Evolutionary conservation across 129 eudicot species (phyloP).

Genomic region (Lactuca saligna): DNA sequence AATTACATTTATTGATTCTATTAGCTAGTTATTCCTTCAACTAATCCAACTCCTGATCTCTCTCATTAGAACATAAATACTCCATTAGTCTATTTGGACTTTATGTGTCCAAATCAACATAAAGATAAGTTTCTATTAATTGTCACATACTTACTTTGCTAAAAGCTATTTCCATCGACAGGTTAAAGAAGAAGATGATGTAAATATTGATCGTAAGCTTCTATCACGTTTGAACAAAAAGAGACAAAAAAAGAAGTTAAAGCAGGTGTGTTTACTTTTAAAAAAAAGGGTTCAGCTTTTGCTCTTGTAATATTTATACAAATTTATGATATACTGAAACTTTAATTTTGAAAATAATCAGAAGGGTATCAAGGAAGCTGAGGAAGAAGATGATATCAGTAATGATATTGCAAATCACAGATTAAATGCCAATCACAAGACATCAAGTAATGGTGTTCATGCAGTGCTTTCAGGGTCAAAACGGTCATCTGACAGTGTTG

Average conservation of each 20-base stretch:
- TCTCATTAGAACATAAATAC: too few species aligned
- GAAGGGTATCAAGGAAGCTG: constrained; percentile 44
- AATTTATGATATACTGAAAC: not conserved
- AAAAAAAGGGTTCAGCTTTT: not conserved
- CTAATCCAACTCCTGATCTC: too few species aligned
- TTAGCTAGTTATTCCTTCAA: too few species aligned
- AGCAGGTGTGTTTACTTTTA: constrained; percentile 48
- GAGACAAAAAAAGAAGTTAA: constrained; percentile 60
- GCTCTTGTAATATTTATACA: not conserved
- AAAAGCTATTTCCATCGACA: constrained; percentile 29
- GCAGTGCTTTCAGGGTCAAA: constrained; percentile 40
- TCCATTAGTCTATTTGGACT: too few species aligned
- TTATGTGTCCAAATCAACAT: too few species aligned
- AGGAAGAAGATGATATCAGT: constrained; percentile 31
- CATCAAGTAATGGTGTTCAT: constrained; percentile 30
- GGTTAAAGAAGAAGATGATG: constrained; percentile 98
- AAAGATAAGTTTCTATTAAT: too few species aligned
- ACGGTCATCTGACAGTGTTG: constrained; percentile 44
- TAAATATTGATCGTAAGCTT: constrained; percentile 61
- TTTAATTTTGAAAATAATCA: constrained; percentile 27
- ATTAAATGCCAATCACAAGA: constrained; percentile 24
- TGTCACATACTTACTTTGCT: not conserved
- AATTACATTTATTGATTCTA: too few species aligned
- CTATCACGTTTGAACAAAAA: constrained; percentile 62
- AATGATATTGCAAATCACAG: constrained; percentile 24